Evolutionary conservation across 176 grass and related monocot species (phyloP), one percentile per base, ranked within the genome.

Genomic region (Ampelocalamus luodianensis): DNA sequence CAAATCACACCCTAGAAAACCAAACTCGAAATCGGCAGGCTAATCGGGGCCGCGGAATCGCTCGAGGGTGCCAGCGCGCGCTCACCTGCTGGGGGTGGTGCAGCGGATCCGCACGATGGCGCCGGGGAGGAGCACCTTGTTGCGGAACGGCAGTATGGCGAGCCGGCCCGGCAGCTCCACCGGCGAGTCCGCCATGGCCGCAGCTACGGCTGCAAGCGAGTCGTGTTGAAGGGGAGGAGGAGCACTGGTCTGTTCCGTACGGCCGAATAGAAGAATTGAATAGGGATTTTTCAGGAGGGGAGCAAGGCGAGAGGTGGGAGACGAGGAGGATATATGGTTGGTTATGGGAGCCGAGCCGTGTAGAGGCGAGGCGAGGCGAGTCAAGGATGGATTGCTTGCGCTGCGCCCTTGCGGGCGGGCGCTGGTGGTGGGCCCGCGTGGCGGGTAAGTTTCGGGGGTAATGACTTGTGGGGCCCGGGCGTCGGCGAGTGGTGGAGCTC

Each of bases 31-130:
- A 45, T 43, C 20, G 8, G 20, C 2, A 45, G 6, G 34, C 1
- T 20, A 51, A 82, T 72, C 88, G 58, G 14, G 14, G 45, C 0
- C 2, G 12, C 15, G 4, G 5, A 70, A 77, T 51, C 42, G 54
- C 40, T 17, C 22, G 20, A 10, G n/a, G 24, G 8, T n/a, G 37
- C 23, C 37, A 5, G 20, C 32, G 42, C 32, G 12, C 37, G 23
- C 84, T 75, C 42, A 99, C 96, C 96, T 99, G 85, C 89, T 96
- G 71, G 97, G 93, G 53, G 89, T 94, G 79, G 97, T 99, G 88
- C 97, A 99, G 50, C 88, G 91, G 86, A 99, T 99, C 90, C 93
- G 90, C 63, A 96, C 88, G 86, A 99, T 94, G 85, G 97, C 93
- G 49, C 97, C 97, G 12, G 92, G 93, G 48, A 99, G 81, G 61